A percentile compares a stretch with the other conserved stretches of the same genome.
phyloP scores from a whole-genome alignment of 1,139 yeast species.

The Candida sp. region DNA sequence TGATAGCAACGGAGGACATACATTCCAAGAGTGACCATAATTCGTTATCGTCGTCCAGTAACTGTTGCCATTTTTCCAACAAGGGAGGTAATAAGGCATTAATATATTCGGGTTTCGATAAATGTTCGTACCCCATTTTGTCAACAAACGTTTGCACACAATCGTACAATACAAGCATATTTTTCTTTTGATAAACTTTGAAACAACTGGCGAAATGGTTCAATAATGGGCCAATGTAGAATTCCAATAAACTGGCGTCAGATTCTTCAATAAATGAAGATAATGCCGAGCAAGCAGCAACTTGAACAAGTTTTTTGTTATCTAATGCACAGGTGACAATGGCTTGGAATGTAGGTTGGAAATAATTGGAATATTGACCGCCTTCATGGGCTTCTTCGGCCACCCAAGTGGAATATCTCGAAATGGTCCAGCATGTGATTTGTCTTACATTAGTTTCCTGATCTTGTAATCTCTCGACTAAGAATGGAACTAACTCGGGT shows the following conservation, averaged over 20 bases:
- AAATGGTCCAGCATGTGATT: constrained; percentile 93
- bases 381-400: constrained; percentile 60
- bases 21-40: constrained; percentile 93
- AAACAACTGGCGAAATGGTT: constrained; percentile 74
- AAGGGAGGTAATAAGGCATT: constrained; percentile 74
- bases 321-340: constrained; percentile 75
- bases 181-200: constrained; percentile 73
- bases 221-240: constrained; percentile 50
- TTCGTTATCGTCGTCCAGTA: constrained; percentile 76
- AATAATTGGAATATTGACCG: constrained; percentile 62
- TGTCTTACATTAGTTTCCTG: constrained; percentile 83
- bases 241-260: constrained; percentile 59
- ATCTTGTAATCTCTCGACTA: constrained; percentile 77
- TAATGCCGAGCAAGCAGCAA: constrained; percentile 87
- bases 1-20: constrained; percentile 86
- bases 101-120: constrained; percentile 57
- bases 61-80: constrained; percentile 70
- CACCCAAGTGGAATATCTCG: constrained; percentile 84
- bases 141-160: constrained; percentile 92
- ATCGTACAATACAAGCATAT: constrained; percentile 79
- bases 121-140: constrained; percentile 55
- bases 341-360: constrained; percentile 75
- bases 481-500: constrained; percentile 79
- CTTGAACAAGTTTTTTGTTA: constrained; percentile 87
- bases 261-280: constrained; percentile 80